Evolutionary conservation across 305 asterid species (phyloP).

Genomic region (Fraxinus greggii): DNA sequence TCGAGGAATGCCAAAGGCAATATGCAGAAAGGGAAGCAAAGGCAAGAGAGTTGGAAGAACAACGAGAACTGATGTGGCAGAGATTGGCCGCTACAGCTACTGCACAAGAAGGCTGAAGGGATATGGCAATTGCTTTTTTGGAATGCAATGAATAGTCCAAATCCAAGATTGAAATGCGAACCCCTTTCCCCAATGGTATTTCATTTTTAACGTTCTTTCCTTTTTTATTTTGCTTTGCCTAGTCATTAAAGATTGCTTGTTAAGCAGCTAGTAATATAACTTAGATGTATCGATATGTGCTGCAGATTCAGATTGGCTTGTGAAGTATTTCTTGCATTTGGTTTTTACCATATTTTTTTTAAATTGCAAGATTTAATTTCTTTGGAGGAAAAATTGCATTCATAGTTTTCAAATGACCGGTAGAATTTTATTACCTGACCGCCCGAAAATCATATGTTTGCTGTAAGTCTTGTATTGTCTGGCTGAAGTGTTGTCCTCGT

Average conservation of each 20-base stretch:
- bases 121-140: background rate
- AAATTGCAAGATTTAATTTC: constrained; percentile 16
- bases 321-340: constrained; percentile 37
- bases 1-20: constrained; percentile 68
- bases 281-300: constrained; percentile 42
- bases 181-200: constrained; percentile 26
- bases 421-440: too few relatives aligned
- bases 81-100: constrained; percentile 63
- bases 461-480: background rate
- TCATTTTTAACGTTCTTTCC: constrained; percentile 25
- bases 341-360: constrained; percentile 30
- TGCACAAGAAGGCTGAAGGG: constrained; percentile 39
- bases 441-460: background rate
- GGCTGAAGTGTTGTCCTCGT: background rate
- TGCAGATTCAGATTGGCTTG: constrained; percentile 44
- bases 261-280: constrained; percentile 44
- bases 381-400: too few relatives aligned
- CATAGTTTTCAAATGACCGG: too few relatives aligned
- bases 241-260: constrained; percentile 29
- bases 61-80: constrained; percentile 66
- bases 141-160: constrained; percentile 8
- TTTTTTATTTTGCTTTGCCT: constrained; percentile 32
- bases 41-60: constrained; percentile 44
- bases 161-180: constrained; percentile 24
- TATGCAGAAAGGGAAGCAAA: constrained; percentile 51